Base-by-base conservation (phyloP, 1,284 basidiomycete genomes). In the Trametes hirsuta region DNA sequence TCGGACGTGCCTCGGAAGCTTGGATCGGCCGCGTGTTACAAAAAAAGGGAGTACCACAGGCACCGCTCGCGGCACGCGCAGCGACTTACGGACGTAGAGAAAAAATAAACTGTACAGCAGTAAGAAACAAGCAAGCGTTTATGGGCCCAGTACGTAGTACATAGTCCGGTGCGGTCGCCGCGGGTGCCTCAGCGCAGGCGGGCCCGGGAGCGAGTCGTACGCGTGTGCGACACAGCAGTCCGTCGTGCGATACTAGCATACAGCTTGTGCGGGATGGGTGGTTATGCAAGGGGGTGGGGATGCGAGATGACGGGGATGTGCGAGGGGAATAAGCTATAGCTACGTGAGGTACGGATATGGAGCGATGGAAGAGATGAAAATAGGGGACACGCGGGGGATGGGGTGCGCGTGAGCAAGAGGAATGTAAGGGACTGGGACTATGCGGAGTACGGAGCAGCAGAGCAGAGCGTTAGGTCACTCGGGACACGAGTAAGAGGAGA, bases 161-260 rank as follows among this genome's bases (percentile, higher is more conserved):
- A 55, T 36, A 55, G 39, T 54, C 52, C 52, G 52, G 37, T 30
- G 52, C 49, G 49, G 49, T 22, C 35, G 39, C 49, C 9, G 14
- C 24, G 4, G 37, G 14, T 30, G 21, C 49, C 6, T 22, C 8
- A 18, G 22, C 30, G 34, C 10, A 25, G n/a, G 41, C 5, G 49
- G 25, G 49, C 41, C 49, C 49, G 49, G 40, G 49, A 39, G 39
- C 21, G 49, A 14, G 37, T 36, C 35, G 47, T 22, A 18, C 47
- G 47, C 37, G 37, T 14, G 37, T 25, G 48, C 22, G 48, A 50
- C 30, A 50, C 30, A 30, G 22, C 22, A 39, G 35, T 34, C 36
- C 24, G 39, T n/a, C 39, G 49, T 41, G 49, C 8, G 37, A 36
- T 45, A 35, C 22, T 34, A 22, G n/a, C 40, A 15, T 53, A 24